phyloP scores from a whole-genome alignment of 2,329 filamentous ascomycete species.

The Pochonia chlamydosporia region DNA sequence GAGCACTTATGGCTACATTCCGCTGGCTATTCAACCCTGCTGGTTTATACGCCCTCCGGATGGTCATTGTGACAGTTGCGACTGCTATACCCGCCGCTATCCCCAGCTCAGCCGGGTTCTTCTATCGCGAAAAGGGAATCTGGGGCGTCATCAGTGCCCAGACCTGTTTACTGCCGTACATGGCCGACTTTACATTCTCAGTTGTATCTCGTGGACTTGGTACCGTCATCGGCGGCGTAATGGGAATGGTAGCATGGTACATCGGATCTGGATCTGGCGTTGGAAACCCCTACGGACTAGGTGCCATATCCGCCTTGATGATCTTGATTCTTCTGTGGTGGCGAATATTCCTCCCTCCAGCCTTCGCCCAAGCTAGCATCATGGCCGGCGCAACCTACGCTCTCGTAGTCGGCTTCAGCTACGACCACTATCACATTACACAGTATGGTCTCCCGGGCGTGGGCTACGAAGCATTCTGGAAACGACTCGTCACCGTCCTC shows the following conservation, averaged over 20 bases:
- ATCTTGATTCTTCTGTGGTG: conserved; percentile 27
- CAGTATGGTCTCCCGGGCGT: conserved; percentile 38
- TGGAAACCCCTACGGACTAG: conserved; percentile 44
- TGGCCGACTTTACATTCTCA: conserved; percentile 43
- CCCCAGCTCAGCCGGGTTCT: conserved; percentile 39
- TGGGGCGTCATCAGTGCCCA: conserved; percentile 47
- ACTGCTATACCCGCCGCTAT: conserved; percentile 34
- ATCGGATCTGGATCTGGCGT: conserved; percentile 40
- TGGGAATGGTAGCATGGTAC: conserved; percentile 44
- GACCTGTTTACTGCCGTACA: conserved; percentile 39
- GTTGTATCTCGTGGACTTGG: conserved; percentile 33
- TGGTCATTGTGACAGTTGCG: conserved; percentile 40
- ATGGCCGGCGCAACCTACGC: conserved; percentile 31
- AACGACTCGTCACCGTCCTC: conserved; percentile 35
- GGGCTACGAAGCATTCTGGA: conserved; percentile 43
- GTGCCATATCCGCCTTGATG: conserved; percentile 35
- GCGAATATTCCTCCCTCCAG: conserved; percentile 24
- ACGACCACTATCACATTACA: conserved; percentile 32
- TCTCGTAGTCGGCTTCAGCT: conserved; percentile 41
- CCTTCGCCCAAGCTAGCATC: conserved; percentile 21
- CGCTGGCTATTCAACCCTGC: conserved; percentile 35
- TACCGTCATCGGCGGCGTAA: conserved; percentile 38
- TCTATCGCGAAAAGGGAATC: conserved; percentile 43
- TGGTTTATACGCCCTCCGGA: conserved; percentile 39
- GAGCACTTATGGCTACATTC: conserved; percentile 23